These are phyloP conservation scores for Nemophila menziesii DNA, from an alignment of 257 asterid species.

Conservation along the genomic window DNA sequence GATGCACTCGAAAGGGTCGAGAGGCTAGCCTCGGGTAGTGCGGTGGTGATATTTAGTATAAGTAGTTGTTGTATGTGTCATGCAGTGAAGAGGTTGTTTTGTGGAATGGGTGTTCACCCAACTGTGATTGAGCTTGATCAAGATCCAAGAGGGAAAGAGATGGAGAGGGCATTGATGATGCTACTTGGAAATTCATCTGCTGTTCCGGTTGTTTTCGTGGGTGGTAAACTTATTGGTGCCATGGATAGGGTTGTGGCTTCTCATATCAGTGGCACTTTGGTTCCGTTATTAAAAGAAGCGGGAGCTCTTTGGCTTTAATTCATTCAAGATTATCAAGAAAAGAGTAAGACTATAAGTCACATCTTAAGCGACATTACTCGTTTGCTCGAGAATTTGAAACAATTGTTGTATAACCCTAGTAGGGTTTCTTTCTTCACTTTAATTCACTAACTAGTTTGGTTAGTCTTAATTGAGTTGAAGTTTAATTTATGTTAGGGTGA, in stretches of 20 bases:
- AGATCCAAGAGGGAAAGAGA: constrained; percentile 27
- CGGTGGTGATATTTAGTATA: constrained; percentile 34
- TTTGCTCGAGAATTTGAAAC: too few relatives aligned
- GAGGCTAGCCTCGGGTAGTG: constrained; percentile 29
- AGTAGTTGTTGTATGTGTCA: constrained; percentile 44
- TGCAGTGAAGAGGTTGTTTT: constrained; percentile 34
- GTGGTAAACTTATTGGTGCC: constrained; percentile 32
- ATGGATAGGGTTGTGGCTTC: constrained; percentile 40
- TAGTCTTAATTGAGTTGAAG: background rate
- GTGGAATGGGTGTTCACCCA: constrained; percentile 32
- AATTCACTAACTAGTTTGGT: too few relatives aligned
- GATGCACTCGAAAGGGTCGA: constrained; percentile 30
- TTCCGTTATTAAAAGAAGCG: constrained; percentile 32
- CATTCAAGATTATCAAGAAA: too few relatives aligned
- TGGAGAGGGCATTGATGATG: constrained; percentile 27
- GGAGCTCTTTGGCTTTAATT: constrained; percentile 45
- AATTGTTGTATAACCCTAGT: background rate
- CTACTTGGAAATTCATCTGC: constrained; percentile 23
- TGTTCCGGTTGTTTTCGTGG: constrained; percentile 33
- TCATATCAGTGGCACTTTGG: constrained; percentile 34
- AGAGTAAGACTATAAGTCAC: too few relatives aligned
- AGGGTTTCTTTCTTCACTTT: background rate
- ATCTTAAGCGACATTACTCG: too few relatives aligned
- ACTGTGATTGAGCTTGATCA: constrained; percentile 29
- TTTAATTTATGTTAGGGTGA: background rate